Percentiles rank a stretch among this genome's conserved stretches.
These are phyloP conservation scores for Salvia splendens DNA, from an alignment of 257 asterid genomes.

Conservation along the genomic window DNA sequence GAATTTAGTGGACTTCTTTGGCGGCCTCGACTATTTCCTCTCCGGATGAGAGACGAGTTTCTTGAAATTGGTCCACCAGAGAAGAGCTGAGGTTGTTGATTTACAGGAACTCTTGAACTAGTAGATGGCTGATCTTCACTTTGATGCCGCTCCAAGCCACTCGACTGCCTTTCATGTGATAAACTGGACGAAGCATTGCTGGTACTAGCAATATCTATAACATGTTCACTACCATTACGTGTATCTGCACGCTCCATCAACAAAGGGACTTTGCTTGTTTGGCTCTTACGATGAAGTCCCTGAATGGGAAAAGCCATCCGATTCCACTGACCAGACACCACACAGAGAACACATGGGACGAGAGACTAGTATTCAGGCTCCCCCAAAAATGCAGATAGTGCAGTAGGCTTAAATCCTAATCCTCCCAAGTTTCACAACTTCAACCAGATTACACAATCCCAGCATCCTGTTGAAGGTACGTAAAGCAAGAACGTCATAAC, in stretches of 20 bases:
- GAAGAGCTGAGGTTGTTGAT: slow-evolving; percentile 58
- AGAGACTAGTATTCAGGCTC: slow-evolving; percentile 23
- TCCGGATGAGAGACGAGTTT: slow-evolving; percentile 57
- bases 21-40: slow-evolving; percentile 70
- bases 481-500: slow-evolving; percentile 25
- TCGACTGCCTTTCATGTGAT: slow-evolving; percentile 50
- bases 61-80: slow-evolving; percentile 60
- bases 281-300: slow-evolving; percentile 69
- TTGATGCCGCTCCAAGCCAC: slow-evolving; percentile 52
- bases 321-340: slow-evolving; percentile 39
- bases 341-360: slow-evolving; percentile 52
- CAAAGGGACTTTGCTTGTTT: slow-evolving; percentile 51
- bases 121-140: slow-evolving; percentile 69
- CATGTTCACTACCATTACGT: slow-evolving; percentile 46
- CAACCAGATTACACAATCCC: slow-evolving; percentile 32
- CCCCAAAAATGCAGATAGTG: background rate
- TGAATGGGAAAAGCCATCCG: slow-evolving; percentile 60
- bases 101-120: slow-evolving; percentile 53
- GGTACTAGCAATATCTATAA: slow-evolving; percentile 63
- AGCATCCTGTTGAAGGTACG: slow-evolving; percentile 33
- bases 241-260: slow-evolving; percentile 65
- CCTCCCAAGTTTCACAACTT: slow-evolving; percentile 18
- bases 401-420: slow-evolving; percentile 27
- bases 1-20: slow-evolving; percentile 89
- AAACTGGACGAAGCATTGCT: slow-evolving; percentile 54